Percentiles rank a stretch among this genome's conserved stretches.
phyloP scores from a whole-genome alignment of 768 basidiomycete species.

The Coprinellus micaceus region DNA sequence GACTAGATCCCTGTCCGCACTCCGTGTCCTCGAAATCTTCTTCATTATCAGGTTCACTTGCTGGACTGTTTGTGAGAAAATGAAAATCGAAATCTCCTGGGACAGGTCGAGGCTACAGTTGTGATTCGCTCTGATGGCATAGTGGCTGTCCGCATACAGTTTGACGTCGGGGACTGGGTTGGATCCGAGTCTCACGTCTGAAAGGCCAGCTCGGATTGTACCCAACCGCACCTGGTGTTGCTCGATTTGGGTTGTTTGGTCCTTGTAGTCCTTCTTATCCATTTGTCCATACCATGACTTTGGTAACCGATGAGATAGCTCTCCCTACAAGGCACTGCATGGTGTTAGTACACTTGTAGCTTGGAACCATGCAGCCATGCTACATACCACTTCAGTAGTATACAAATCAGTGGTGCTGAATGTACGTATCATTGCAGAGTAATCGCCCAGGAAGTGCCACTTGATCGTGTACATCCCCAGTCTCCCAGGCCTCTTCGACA shows the following conservation, averaged over 20 bases:
- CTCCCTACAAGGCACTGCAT: neutral
- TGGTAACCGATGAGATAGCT: neutral
- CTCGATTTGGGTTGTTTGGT: neutral
- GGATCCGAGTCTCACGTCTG: neutral
- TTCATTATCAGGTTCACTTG: too few relatives aligned
- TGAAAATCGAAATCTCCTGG: too few relatives aligned
- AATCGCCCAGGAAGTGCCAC: slow-evolving; percentile 36
- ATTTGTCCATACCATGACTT: neutral
- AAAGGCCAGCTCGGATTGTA: neutral
- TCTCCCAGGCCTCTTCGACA: slow-evolving; percentile 11
- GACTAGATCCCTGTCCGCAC: too few relatives aligned
- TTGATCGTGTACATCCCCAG: slow-evolving; percentile 34
- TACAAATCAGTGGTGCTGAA: slow-evolving; percentile 37
- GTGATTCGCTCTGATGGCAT: neutral
- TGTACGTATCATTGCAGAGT: slow-evolving; percentile 22
- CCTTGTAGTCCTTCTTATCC: neutral
- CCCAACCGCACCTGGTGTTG: neutral
- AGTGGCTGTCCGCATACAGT: neutral
- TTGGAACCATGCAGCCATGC: neutral
- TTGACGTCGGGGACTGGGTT: neutral
- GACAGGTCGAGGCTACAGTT: neutral
- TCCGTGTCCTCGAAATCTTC: too few relatives aligned
- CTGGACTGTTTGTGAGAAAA: too few relatives aligned
- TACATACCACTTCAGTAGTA: slow-evolving; percentile 36
- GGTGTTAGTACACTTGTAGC: too few relatives aligned